Conservation (phyloP, 2,329 filamentous ascomycete genomes). For the Aspergillus quadricinctus region DNA sequence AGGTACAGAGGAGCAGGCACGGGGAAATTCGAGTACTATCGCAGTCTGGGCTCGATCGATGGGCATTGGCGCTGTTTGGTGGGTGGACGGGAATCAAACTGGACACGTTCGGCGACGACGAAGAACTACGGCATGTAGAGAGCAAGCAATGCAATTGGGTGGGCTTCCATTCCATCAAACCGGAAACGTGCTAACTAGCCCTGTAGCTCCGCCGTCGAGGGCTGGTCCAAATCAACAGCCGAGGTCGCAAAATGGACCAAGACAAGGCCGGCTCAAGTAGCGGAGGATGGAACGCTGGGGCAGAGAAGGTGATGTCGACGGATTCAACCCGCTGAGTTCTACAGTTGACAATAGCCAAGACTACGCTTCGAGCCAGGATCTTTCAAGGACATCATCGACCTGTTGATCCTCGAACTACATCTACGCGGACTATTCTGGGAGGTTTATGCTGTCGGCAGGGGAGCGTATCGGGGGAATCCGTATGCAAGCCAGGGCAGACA, state of each 20-base stretch:
- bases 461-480: constrained; percentile 40
- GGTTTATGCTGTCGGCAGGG: constrained; percentile 34
- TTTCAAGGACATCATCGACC: constrained; percentile 64
- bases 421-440: constrained; percentile 47
- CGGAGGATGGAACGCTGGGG: constrained; percentile 67
- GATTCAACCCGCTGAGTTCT: constrained; percentile 64
- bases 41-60: constrained; percentile 58
- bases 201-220: constrained; percentile 45
- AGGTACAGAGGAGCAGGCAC: constrained; percentile 61
- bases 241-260: constrained; percentile 68
- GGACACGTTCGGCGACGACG: constrained; percentile 56
- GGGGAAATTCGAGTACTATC: constrained; percentile 59
- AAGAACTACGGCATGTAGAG: constrained; percentile 60
- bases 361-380: constrained; percentile 66
- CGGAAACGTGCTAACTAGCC: not conserved
- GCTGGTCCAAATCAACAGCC: constrained; percentile 53
- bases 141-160: constrained; percentile 58
- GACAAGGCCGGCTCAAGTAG: constrained; percentile 59
- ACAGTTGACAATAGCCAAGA: constrained; percentile 34
- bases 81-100: constrained; percentile 71
- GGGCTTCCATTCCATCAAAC: constrained; percentile 11
- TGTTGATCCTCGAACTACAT: constrained; percentile 61
- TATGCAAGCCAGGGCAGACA: constrained; percentile 29
- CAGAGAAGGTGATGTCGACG: constrained; percentile 65
- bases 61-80: constrained; percentile 68